These are phyloP conservation scores for Pyrus pyrifolia DNA, from an alignment of 306 rosid genomes.

Conservation along the genomic window DNA sequence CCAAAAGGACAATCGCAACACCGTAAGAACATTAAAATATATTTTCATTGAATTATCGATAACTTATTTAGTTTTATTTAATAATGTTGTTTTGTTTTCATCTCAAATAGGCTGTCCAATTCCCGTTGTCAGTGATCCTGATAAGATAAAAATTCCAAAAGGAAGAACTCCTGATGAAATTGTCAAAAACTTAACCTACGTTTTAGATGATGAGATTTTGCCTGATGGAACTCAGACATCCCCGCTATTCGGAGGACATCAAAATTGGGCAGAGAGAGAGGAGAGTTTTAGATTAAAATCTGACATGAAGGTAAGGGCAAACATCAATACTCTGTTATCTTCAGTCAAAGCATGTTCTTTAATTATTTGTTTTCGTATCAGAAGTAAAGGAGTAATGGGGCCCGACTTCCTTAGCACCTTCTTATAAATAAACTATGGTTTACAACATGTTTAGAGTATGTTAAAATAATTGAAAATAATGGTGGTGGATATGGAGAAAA, in stretches of 20 bases:
- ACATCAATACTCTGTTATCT: slow-evolving; percentile 7
- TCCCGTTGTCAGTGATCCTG: slow-evolving; percentile 64
- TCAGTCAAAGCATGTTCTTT: not conserved
- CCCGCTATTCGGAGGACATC: slow-evolving; percentile 85
- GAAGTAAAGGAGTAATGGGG: not conserved
- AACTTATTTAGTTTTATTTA: slow-evolving; percentile 2
- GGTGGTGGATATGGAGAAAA: not conserved
- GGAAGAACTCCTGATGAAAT: slow-evolving; percentile 56
- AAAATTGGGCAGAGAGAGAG: slow-evolving; percentile 76
- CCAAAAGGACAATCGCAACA: slow-evolving; percentile 56
- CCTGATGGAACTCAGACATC: slow-evolving; percentile 31
- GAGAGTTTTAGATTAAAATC: slow-evolving; percentile 68
- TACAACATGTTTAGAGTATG: not conserved
- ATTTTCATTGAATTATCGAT: slow-evolving; percentile 11
- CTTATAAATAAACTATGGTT: not conserved
- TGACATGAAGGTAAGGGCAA: slow-evolving; percentile 67
- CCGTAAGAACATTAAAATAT: slow-evolving; percentile 50
- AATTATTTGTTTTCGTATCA: not conserved
- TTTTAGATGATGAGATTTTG: slow-evolving; percentile 43
- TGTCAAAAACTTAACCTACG: slow-evolving; percentile 49
- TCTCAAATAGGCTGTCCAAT: slow-evolving; percentile 63
- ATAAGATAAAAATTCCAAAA: slow-evolving; percentile 60
- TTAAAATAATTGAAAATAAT: not conserved
- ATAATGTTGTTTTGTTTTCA: slow-evolving; percentile 13
- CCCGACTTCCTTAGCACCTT: not conserved